Base-by-base conservation (phyloP, 345 rosid genomes). In the Alliaria petiolata region DNA sequence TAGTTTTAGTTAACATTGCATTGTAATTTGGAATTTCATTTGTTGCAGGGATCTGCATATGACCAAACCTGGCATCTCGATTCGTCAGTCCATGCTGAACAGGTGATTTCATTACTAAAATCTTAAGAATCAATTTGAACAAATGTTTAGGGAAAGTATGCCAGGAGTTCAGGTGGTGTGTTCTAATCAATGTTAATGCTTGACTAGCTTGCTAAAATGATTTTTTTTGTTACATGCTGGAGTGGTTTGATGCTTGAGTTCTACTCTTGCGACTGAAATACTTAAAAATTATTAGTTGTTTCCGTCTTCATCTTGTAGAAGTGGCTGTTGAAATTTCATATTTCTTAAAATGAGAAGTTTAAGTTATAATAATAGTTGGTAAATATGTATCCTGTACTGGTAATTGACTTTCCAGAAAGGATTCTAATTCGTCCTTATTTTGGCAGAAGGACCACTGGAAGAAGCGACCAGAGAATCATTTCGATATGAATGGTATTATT, bases 21-120 rank as follows among this genome's bases (percentile, higher is more conserved):
- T 56, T 62, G 47, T 81, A 53, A 72, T 71, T 55, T 62, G 40
- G 52, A 54, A 53, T 52, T 58, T 26, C 75, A 35, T 72, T 64
- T 77, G 76, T 75, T 81, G 81, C 84, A 95, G 99, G 93, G 81
- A 79, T 83, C 89, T 79, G 73, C 90, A 36, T 85, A 82, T 73
- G 97, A 91, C 70, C 96, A 82, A 72, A 83, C 80, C 68, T 92
- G 97, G 98, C 92, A 84, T 80, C 70, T 78, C 45, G 92, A 90
- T 61, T 85, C 91, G 13, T 78, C 83, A 42, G 69, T 66, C 71
- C 87, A 79, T 72, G 77, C 58, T 72, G 99, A 90, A 65, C 97
- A 86, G 99, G 99, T 90, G 35, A 74, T 17, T 59, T 77, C 46
- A 57, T 36, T 62, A 28, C 20, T 57, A 47, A 57, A 56, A 14